A percentile compares a stretch with the other conserved stretches of the same genome.
Evolutionary conservation across 257 asterid genomes (phyloP).

Genomic region (Przewalskia tangutica): DNA sequence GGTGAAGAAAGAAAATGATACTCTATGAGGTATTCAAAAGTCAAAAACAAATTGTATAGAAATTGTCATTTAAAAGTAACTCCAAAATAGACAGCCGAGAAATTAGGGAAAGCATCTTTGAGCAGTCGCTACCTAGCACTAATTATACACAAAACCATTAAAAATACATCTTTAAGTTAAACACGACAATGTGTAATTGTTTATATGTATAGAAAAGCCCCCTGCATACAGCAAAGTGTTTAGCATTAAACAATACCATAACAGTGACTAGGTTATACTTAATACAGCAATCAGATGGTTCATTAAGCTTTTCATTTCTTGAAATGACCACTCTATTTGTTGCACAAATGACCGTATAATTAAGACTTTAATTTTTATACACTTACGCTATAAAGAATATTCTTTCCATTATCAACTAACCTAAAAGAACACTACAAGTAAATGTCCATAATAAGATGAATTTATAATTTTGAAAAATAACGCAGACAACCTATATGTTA

Average conservation of each 20-base stretch:
- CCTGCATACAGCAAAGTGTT: background rate
- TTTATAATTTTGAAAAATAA: background rate
- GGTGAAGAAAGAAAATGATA: background rate
- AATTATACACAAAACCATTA: background rate
- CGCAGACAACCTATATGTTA: background rate
- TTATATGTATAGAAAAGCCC: background rate
- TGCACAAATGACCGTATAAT: background rate
- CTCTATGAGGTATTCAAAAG: background rate
- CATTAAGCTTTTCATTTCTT: background rate
- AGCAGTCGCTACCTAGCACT: background rate
- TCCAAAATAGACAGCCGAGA: background rate
- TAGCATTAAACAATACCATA: background rate
- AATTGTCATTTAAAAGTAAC: background rate
- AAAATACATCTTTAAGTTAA: background rate
- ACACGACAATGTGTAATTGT: background rate
- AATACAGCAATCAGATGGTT: background rate
- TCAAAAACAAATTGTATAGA: background rate
- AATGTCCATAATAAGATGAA: background rate
- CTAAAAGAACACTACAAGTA: background rate
- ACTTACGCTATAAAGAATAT: background rate
- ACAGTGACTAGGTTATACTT: background rate
- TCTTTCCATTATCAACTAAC: background rate
- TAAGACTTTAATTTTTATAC: background rate
- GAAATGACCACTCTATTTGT: background rate
- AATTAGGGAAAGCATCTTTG: background rate